These are phyloP conservation scores for Neurospora crassa DNA, from an alignment of 2,329 filamentous ascomycete species.

Conservation along the genomic window DNA sequence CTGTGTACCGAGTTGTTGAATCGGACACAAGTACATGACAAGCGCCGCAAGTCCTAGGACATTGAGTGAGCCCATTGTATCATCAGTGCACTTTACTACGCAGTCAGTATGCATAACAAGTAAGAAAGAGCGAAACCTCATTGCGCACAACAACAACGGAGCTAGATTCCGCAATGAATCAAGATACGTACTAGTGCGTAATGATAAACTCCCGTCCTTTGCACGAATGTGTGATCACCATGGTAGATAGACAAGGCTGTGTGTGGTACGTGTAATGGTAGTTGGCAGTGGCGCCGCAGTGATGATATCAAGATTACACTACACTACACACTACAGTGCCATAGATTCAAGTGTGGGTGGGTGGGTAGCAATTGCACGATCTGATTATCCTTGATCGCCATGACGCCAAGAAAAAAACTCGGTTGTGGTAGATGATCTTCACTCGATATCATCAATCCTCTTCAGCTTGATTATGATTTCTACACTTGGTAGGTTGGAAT, in stretches of 20 bases:
- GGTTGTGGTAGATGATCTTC: background rate
- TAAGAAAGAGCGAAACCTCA: too few species aligned
- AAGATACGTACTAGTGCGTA: background rate
- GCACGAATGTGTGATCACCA: background rate
- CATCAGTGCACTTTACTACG: background rate
- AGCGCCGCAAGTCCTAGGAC: background rate
- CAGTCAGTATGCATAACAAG: too few species aligned
- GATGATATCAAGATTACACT: background rate
- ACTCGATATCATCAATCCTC: background rate
- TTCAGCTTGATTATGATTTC: background rate
- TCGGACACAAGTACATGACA: too few species aligned
- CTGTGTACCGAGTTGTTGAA: too few species aligned
- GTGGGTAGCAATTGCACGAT: background rate
- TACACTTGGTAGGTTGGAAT: background rate
- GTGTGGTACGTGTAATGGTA: too few species aligned
- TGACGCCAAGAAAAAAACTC: background rate
- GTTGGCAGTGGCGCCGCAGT: background rate
- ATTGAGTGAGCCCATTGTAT: background rate
- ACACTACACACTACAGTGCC: too few species aligned
- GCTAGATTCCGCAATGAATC: background rate
- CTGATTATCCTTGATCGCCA: background rate
- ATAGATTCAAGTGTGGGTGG: background rate
- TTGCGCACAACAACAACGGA: background rate
- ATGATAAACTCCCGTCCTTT: background rate
- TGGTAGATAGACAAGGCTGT: background rate